phyloP scores from a whole-genome alignment of 306 rosid genomes.

The Vigna trinervia region DNA sequence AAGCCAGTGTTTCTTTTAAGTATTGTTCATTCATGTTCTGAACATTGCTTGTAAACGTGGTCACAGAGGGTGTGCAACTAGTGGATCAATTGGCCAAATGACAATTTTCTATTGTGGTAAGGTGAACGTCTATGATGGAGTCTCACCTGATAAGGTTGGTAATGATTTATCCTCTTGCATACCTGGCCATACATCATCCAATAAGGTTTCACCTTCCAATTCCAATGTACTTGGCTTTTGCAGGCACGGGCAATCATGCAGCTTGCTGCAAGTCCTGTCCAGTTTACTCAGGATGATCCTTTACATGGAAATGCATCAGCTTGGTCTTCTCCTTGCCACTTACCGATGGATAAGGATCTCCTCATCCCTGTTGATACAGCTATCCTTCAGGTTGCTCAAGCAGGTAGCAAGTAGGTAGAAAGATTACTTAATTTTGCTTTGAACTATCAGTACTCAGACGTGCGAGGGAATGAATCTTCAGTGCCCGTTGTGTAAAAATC shows the following conservation, averaged over 20 bases:
- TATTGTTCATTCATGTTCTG: conserved; percentile 27
- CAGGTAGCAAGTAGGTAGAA: conserved; percentile 61
- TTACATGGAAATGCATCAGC: conserved; percentile 56
- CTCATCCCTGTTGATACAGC: conserved; percentile 57
- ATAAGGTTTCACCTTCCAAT: conserved; percentile 47
- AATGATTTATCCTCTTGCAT: conserved; percentile 48
- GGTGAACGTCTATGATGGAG: conserved; percentile 95
- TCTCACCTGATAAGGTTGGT: conserved; percentile 93
- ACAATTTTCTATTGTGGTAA: conserved; percentile 96
- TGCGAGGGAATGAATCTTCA: conserved; percentile 10
- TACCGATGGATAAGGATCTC: conserved; percentile 60
- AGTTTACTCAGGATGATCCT: conserved; percentile 57
- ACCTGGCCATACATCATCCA: conserved; percentile 51
- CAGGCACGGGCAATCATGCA: conserved; percentile 95
- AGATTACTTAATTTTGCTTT: conserved; percentile 22
- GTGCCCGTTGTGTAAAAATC: conserved; percentile 24
- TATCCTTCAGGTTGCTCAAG: conserved; percentile 58
- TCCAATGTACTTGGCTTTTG: conserved; percentile 58
- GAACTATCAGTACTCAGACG: conserved; percentile 17
- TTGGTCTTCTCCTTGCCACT: conserved; percentile 61
- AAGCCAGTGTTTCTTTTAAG: conserved; percentile 9
- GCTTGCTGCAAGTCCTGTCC: conserved; percentile 79
- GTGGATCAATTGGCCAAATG: conserved; percentile 75
- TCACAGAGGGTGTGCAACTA: conserved; percentile 64
- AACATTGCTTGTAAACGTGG: conserved; percentile 48